Conservation (phyloP, 2,329 filamentous ascomycete genomes). For the Pleoardoris graminearum region DNA sequence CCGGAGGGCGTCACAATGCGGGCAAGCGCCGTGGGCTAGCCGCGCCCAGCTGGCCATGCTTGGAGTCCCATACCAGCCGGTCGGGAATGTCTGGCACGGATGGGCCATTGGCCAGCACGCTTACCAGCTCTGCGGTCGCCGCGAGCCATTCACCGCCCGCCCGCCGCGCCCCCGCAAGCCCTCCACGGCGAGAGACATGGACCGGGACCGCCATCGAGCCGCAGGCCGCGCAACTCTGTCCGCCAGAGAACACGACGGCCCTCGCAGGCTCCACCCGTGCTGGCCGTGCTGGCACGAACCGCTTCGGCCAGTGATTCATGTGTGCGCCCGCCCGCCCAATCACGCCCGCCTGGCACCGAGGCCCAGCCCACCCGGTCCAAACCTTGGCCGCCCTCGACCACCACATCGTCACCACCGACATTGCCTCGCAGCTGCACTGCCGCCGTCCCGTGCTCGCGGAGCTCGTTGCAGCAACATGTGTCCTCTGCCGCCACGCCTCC, state of each 20-base stretch:
- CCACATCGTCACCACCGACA: no score
- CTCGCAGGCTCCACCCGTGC: background rate
- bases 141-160: background rate
- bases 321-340: constrained; percentile 1
- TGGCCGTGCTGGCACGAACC: no score
- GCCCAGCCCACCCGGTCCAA: no score
- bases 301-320: no score
- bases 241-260: background rate
- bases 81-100: constrained; percentile 18
- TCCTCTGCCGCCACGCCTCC: background rate
- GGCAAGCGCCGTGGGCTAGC: constrained; percentile 7
- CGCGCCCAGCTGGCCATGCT: constrained; percentile 14
- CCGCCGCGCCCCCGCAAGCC: constrained; percentile 12
- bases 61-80: constrained; percentile 25
- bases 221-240: background rate
- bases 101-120: constrained; percentile 15
- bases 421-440: background rate
- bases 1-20: background rate
- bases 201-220: background rate
- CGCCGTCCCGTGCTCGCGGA: background rate
- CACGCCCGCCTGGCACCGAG: background rate
- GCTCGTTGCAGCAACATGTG: background rate
- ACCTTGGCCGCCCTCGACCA: no score
- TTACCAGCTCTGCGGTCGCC: constrained; percentile 7
- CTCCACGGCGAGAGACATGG: background rate